Evolutionary conservation across 495 filamentous ascomycete genomes (phyloP), one percentile per base, ranked within the genome.

Genomic region (Neurospora terricola): DNA sequence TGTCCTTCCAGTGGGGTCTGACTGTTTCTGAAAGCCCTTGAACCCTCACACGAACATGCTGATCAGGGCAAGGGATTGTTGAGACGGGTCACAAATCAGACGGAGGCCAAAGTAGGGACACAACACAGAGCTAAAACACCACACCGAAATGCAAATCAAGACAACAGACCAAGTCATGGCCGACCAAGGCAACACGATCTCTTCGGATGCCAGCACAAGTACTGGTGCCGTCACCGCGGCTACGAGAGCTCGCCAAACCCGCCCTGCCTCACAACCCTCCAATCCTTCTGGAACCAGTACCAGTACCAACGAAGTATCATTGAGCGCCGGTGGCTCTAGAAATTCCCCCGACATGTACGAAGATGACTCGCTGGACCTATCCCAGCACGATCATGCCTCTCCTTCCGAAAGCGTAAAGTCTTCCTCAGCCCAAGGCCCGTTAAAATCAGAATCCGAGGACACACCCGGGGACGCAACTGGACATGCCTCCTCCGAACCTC

Each of bases 261-360:
- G 76, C 43, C 75, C 79, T 69, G 14, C 74, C 38, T 78, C 78
- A 36, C 76, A 77, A 4, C 75, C 76, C 21, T 75, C 78, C 16
- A 70, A 76, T 21, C 74, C 70, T 40, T 73, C 76, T 70, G 72
- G 76, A 71, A 71, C 72, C 39, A 74, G 72, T 59, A 75, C 73
- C 66, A 74, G 72, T 34, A 78, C 73, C 69, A 78, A 74, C 38
- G 39, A 21, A 37, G 36, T 73, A 40, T 72, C 73, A 21, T 27
- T 70, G 10, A 74, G 71, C 68, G 37, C 70, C 48, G 45, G 37
- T 70, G 75, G 40, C 21, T 76, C 76, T 16, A 72, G 48, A 8
- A 70, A 74, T 21, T 75, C 75, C 16, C 75, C 77, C 21, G 78
- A 78, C 43, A 79, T 82, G 80, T 83, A 81, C 27, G 81, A 81